phyloP scores from a whole-genome alignment of 179 eudicot species.

The Heliamphora pulchella region DNA sequence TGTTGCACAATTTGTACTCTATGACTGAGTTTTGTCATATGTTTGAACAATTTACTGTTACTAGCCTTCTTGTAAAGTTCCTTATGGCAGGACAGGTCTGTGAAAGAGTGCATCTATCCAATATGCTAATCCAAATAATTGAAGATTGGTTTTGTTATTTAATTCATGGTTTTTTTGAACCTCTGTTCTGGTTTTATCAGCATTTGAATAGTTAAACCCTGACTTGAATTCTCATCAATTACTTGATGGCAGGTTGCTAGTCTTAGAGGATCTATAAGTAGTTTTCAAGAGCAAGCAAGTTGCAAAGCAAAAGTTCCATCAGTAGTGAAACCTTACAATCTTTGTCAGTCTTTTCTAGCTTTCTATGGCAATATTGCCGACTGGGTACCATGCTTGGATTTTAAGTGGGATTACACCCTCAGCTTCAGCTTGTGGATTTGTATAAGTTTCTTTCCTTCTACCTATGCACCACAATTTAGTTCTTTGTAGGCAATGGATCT shows the following conservation, averaged over 20 bases:
- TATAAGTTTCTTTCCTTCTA: too few relatives aligned
- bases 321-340: constrained; percentile 53
- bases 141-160: not conserved
- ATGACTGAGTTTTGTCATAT: not conserved
- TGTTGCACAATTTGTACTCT: not conserved
- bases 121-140: not conserved
- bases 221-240: not conserved
- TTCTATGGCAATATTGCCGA: too few relatives aligned
- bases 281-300: constrained; percentile 92
- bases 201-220: not conserved
- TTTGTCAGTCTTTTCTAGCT: constrained; percentile 54
- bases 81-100: not conserved
- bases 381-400: too few relatives aligned
- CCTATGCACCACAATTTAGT: too few relatives aligned
- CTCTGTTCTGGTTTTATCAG: not conserved
- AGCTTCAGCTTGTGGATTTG: too few relatives aligned
- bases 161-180: not conserved
- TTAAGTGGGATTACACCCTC: too few relatives aligned
- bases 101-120: not conserved
- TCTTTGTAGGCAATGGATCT: too few relatives aligned
- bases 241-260: constrained; percentile 60
- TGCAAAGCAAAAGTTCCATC: constrained; percentile 45
- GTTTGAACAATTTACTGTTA: not conserved
- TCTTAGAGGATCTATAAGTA: constrained; percentile 40
- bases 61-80: not conserved